Evolutionary conservation across 495 filamentous ascomycete species (phyloP).

Genomic region (Tuber aestivum): DNA sequence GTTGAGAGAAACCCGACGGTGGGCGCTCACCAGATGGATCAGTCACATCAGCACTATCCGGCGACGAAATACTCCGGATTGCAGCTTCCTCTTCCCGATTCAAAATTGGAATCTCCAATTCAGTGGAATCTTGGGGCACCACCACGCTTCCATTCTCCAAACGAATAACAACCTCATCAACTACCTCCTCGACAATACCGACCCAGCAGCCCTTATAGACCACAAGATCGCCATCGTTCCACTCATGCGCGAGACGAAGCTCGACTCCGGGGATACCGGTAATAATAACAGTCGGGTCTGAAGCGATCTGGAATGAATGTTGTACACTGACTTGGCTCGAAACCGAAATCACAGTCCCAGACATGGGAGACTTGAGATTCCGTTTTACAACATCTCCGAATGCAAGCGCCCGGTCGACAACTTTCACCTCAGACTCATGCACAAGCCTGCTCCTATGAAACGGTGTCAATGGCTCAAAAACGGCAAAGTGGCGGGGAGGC

Average conservation of each 20-base stretch:
- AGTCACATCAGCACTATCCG: neutral
- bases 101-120: constrained; percentile 43
- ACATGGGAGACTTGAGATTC: constrained; percentile 43
- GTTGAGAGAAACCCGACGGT: neutral
- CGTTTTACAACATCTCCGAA: constrained; percentile 49
- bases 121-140: constrained; percentile 40
- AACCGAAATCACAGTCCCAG: constrained; percentile 46
- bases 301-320: constrained; percentile 42
- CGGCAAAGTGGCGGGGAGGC: constrained; percentile 44
- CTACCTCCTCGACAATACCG: constrained; percentile 42
- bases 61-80: constrained; percentile 19
- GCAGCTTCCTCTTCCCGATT: constrained; percentile 29
- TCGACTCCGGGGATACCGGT: constrained; percentile 36
- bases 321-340: constrained; percentile 43
- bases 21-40: constrained; percentile 8
- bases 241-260: constrained; percentile 38
- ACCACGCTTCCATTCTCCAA: constrained; percentile 45
- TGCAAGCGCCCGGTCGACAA: constrained; percentile 46
- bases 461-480: constrained; percentile 44
- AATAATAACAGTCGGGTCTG: constrained; percentile 15
- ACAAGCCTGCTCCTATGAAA: constrained; percentile 42
- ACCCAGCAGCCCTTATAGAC: constrained; percentile 45
- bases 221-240: constrained; percentile 44
- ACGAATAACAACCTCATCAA: constrained; percentile 42
- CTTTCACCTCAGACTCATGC: constrained; percentile 46